phyloP scores from a whole-genome alignment of 2,329 filamentous ascomycete species.

The Alternaria infectoria region DNA sequence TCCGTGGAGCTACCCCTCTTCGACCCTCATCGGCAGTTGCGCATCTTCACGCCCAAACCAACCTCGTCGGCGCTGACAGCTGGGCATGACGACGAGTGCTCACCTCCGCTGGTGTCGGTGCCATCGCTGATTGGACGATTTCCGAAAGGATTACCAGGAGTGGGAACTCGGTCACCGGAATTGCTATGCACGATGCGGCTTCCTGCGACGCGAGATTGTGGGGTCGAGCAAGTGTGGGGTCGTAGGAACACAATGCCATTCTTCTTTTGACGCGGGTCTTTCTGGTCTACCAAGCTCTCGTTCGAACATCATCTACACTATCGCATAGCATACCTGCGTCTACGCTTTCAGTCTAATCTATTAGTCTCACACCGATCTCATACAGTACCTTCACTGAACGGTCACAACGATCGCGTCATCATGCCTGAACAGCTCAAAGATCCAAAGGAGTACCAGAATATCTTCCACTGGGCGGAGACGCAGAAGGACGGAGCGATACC shows the following conservation, averaged over 20 bases:
- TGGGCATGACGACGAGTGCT: not conserved
- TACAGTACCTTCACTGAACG: not conserved
- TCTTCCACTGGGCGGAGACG: slow-evolving; percentile 63
- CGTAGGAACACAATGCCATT: slow-evolving; percentile 1
- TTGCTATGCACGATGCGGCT: not conserved
- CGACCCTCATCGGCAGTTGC: slow-evolving; percentile 35
- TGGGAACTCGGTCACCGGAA: slow-evolving; percentile 1
- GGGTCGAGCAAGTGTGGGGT: slow-evolving; percentile 16
- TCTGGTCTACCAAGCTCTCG: not conserved
- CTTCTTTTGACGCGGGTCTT: slow-evolving; percentile 5
- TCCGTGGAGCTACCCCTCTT: slow-evolving; percentile 29
- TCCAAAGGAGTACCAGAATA: slow-evolving; percentile 47
- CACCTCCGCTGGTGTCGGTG: slow-evolving; percentile 5
- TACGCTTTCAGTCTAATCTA: not conserved
- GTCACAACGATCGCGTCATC: slow-evolving; percentile 2
- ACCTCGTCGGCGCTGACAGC: not conserved
- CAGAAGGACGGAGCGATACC: slow-evolving; percentile 63
- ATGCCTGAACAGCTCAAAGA: slow-evolving; percentile 40
- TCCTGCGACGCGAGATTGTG: slow-evolving; percentile 12
- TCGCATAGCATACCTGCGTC: not conserved
- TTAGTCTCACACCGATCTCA: not conserved
- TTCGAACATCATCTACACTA: not conserved
- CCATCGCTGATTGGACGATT: slow-evolving; percentile 25
- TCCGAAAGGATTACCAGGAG: not conserved
- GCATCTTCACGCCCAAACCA: not conserved